These are phyloP conservation scores for Aquilaria malaccensis DNA, from an alignment of 345 rosid genomes.

Conservation along the genomic window DNA sequence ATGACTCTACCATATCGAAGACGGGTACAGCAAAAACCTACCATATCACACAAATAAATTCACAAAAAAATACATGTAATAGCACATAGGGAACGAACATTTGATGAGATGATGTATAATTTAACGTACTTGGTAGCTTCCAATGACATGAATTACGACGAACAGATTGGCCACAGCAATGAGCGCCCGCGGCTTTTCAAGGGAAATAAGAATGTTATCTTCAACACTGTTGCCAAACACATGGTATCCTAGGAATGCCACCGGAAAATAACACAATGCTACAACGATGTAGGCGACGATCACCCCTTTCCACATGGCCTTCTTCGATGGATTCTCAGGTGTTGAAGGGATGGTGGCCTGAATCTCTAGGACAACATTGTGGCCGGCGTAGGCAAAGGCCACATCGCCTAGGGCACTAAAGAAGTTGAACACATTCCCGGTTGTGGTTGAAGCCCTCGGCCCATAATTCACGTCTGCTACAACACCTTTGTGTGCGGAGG, in stretches of 20 bases:
- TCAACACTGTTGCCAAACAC: conserved; percentile 49
- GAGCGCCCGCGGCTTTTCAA: conserved; percentile 57
- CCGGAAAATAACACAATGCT: conserved; percentile 64
- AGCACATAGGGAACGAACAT: neutral
- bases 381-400: conserved; percentile 64
- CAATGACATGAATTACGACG: conserved; percentile 60
- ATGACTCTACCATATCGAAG: conserved; percentile 54
- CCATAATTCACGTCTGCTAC: conserved; percentile 31
- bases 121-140: conserved; percentile 55
- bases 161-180: conserved; percentile 47
- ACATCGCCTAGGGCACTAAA: conserved; percentile 54
- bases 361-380: conserved; percentile 65
- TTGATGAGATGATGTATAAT: neutral
- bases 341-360: conserved; percentile 71
- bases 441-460: conserved; percentile 22
- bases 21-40: conserved; percentile 65
- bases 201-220: conserved; percentile 53
- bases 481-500: conserved; percentile 15
- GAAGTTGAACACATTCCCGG: conserved; percentile 32
- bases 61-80: neutral
- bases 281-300: conserved; percentile 44
- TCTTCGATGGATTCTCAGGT: conserved; percentile 55
- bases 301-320: conserved; percentile 68
- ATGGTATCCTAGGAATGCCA: conserved; percentile 45
- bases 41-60: neutral